Evolutionary conservation across 2,329 filamentous ascomycete genomes (phyloP), one percentile per base, ranked within the genome.

Genomic region (Stagonosporopsis vannaccii): DNA sequence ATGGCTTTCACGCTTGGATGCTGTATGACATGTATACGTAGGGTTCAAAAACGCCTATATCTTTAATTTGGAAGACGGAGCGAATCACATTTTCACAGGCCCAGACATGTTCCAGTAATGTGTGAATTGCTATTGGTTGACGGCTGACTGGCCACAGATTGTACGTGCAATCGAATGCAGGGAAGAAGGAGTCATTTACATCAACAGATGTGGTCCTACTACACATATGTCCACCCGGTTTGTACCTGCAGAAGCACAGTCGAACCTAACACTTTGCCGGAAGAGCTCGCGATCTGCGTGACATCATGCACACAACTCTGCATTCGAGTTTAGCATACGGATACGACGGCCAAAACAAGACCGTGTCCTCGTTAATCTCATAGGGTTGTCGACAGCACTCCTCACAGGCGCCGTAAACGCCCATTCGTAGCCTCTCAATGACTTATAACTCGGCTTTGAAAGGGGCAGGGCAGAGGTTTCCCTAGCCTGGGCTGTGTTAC

Each of bases 1-100:
- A 59, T 45, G 40, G 26, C 25, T 46, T 33, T 59, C 42, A 60
- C 48, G 56, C 56, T 47, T 54, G 58, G 54, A 60, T 60, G 63
- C 51, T 59, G 54, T 45, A 61, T 48, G 53, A 63, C 40, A 47
- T 67, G 64, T 63, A 65, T 49, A 59, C 55, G 61, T 62, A 66
- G 59, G 54, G 41, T 36, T 42, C 36, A 26, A 36, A 36, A 41
- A 46, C 23, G 48, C 40, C 35, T 50, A 53, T 46, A 45, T 41
- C 17, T 50, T 46, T 58, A 58, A 58, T 53, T 15, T 33, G 35
- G 55, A 44, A 17, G 26, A 50, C 15, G 49, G 26, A 15, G 20
- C 15, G 32, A 35, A 52, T 17, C 44, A 8, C 40, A 36, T 19
- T 30, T 36, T 37, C 33, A 41, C 25, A n/a, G 33, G 23, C 32